These are phyloP conservation scores for Alternaria gaisen DNA, from an alignment of 2,329 filamentous ascomycete species.

Conservation along the genomic window DNA sequence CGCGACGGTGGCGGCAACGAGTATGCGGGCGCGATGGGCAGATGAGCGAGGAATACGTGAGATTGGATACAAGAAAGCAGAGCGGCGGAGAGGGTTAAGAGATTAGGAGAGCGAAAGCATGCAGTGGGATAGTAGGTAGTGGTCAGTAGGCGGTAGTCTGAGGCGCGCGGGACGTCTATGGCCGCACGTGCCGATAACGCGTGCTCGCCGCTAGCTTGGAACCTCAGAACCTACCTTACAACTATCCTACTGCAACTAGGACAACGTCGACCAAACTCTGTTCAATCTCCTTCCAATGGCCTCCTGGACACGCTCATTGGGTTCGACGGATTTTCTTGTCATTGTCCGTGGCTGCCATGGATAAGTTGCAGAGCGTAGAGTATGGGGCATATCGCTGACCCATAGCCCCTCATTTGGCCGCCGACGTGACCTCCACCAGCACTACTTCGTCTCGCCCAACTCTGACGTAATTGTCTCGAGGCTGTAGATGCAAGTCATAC, in stretches of 20 bases:
- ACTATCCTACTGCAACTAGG: background rate
- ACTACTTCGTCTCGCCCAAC: background rate
- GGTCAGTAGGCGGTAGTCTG: slow-evolving; percentile 3
- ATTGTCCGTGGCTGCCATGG: background rate
- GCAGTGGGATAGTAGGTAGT: background rate
- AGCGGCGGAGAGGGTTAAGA: background rate
- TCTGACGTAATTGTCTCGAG: background rate
- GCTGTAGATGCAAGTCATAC: background rate
- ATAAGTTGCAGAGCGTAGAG: background rate
- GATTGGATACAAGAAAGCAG: background rate
- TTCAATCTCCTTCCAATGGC: background rate
- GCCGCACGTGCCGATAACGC: slow-evolving; percentile 12
- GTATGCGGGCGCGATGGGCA: slow-evolving; percentile 6
- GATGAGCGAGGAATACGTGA: background rate
- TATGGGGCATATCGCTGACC: background rate
- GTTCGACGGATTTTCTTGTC: background rate
- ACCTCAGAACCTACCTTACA: background rate
- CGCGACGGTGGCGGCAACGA: slow-evolving; percentile 14
- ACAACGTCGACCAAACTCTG: background rate
- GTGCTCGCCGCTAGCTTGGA: slow-evolving; percentile 3
- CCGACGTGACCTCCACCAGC: background rate
- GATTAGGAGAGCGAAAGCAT: background rate
- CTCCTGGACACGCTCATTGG: background rate
- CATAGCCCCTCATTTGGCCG: background rate
- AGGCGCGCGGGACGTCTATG: background rate